phyloP scores from a whole-genome alignment of 352 stramenopile genomes.

The Blastocystis sp. region DNA sequence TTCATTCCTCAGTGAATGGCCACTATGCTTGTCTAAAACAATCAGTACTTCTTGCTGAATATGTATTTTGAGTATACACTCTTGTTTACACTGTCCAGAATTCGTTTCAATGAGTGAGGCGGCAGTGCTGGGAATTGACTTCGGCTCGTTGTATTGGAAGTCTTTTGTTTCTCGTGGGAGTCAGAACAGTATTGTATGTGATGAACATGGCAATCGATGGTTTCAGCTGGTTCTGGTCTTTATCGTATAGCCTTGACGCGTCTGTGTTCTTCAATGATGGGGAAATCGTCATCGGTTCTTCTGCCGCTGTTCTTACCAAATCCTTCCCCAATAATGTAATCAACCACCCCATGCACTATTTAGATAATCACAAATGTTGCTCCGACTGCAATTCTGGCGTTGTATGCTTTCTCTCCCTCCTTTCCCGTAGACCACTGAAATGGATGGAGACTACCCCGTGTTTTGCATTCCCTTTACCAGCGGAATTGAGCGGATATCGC shows the following conservation, averaged over 20 bases:
- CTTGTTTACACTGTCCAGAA: neutral
- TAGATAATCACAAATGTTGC: neutral
- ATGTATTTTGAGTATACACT: no score
- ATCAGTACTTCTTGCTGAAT: no score
- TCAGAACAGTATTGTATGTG: constrained; percentile 16
- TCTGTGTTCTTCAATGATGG: constrained; percentile 4
- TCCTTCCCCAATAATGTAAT: constrained; percentile 18
- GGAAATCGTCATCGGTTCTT: constrained; percentile 33
- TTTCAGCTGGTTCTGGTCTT: neutral
- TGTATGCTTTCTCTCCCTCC: neutral
- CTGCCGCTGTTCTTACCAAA: neutral
- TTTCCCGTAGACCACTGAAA: neutral
- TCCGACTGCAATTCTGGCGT: neutral
- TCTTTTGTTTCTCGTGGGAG: constrained; percentile 4
- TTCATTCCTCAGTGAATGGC: no score
- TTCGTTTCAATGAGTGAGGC: constrained; percentile 26
- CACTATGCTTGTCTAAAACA: no score
- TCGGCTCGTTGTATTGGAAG: neutral
- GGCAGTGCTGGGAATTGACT: constrained; percentile 35
- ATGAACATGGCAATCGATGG: constrained; percentile 50
- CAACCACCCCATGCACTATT: constrained; percentile 39
- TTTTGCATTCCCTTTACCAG: constrained; percentile 1
- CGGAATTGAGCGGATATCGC: neutral
- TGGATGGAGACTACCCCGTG: neutral
- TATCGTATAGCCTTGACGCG: constrained; percentile 12